Conservation (phyloP, 2,329 filamentous ascomycete species). For the Clarireedia paspali region DNA sequence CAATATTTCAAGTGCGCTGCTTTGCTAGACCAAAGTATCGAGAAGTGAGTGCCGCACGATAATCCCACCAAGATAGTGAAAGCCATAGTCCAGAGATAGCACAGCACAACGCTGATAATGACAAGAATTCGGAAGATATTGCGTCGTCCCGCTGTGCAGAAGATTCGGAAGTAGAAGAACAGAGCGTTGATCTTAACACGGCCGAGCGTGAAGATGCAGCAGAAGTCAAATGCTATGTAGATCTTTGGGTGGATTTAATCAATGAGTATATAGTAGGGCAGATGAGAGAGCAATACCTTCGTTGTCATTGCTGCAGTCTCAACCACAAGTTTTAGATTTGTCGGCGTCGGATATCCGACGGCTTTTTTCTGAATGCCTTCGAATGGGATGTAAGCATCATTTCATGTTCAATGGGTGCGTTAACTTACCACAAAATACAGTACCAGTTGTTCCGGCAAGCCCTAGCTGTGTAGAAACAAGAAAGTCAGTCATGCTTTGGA, state of each 20-base stretch:
- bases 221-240: neutral
- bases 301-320: neutral
- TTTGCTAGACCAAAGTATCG: neutral
- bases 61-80: neutral
- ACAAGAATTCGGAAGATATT: neutral
- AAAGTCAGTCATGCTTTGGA: neutral
- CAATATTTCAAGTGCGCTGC: neutral
- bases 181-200: slow-evolving; percentile 3
- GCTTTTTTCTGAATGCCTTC: neutral
- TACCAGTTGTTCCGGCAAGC: neutral
- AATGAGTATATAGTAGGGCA: neutral
- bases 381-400: neutral
- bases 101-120: neutral
- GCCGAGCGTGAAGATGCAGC: neutral
- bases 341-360: neutral
- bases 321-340: neutral
- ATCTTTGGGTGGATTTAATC: neutral
- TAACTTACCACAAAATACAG: neutral
- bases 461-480: neutral
- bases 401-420: neutral
- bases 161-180: slow-evolving; percentile 4
- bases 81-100: neutral
- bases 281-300: neutral
- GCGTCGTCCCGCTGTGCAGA: neutral
- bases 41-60: neutral